phyloP scores from a whole-genome alignment of 306 rosid genomes.

The Echinosophora koreensis region DNA sequence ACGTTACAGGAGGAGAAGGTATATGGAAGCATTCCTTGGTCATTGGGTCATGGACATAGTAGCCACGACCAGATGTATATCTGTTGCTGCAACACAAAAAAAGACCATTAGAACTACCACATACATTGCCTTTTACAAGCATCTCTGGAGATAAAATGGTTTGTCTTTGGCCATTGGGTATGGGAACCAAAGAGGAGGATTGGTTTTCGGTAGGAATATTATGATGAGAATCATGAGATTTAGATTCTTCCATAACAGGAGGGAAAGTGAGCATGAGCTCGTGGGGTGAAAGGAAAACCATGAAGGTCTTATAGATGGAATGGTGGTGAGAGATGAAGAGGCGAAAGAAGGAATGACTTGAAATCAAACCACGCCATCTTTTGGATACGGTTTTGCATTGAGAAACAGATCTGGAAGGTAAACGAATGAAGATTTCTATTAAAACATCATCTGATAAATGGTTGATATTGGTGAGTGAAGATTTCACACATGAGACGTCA shows the following conservation, averaged over 20 bases:
- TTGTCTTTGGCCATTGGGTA: not conserved
- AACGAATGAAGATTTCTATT: constrained; percentile 17
- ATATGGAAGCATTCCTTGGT: not conserved
- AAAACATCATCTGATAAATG: constrained; percentile 40
- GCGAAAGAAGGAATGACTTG: constrained; percentile 3
- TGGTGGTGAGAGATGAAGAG: not conserved
- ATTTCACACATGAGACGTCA: constrained; percentile 5
- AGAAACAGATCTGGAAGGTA: constrained; percentile 33
- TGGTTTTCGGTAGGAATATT: not conserved
- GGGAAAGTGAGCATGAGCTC: constrained; percentile 26
- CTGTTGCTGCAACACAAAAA: constrained; percentile 35
- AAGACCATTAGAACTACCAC: constrained; percentile 38
- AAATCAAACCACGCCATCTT: constrained; percentile 20
- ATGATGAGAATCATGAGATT: no score
- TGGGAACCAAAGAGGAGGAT: not conserved
- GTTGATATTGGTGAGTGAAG: constrained; percentile 21
- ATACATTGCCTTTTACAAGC: constrained; percentile 2
- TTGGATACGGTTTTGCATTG: constrained; percentile 39
- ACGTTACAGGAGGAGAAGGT: not conserved
- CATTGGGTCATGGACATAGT: constrained; percentile 5
- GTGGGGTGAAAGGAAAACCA: constrained; percentile 34
- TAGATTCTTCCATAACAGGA: not conserved
- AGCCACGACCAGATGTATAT: constrained; percentile 38
- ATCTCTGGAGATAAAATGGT: not conserved
- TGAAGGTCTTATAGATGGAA: not conserved